Base-by-base conservation (phyloP, 331 rosid genomes). In the Telfairia occidentalis region DNA sequence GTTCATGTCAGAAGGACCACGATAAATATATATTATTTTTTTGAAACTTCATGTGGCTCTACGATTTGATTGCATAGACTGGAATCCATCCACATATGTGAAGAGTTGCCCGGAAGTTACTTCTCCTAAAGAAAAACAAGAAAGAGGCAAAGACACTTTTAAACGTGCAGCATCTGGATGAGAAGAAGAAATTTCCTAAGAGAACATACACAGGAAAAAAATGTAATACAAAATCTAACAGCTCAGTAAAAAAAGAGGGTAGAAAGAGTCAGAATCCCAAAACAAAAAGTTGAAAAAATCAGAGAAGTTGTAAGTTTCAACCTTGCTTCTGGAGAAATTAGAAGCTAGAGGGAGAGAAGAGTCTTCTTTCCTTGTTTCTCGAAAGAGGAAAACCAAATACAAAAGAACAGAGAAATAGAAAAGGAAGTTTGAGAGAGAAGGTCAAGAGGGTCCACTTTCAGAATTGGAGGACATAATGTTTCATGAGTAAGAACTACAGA, bases 391-490 rank as follows among this genome's bases (percentile, higher is more conserved):
- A 28, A 6, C 75, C 42, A 71, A 71, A 71, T 26, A 46, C 55
- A 45, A 18, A 71, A 71, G 29, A 71, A 46, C 59, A 48, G 18
- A 48, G 21, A 48, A 71, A 18, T 16, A 46, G 43, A 48, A 71
- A 48, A 48, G 23, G 28, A 29, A 71, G 23, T 28, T 29, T 15
- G 54, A 48, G 59, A 71, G 58, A 67, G 35, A 67, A 42, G 8
- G 30, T 10, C 9, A 5, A n/a, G 28, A 45, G 75, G 75, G 75
- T 71, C 75, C 75, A 71, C 60, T 29, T 15, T 9, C 24, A 29
- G 28, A 71, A 71, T 29, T 71, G 75, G 59, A 71, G 75, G 59
- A 7, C 76, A 71, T 71, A 16, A 48, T 71, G 76, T 71, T 71
- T 48, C 60, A 48, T 48, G 59, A 71, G 43, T 30, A 71, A 71